These are phyloP conservation scores for Spencermartinsiella europaea DNA, from an alignment of 805 yeast species.

Conservation along the genomic window DNA sequence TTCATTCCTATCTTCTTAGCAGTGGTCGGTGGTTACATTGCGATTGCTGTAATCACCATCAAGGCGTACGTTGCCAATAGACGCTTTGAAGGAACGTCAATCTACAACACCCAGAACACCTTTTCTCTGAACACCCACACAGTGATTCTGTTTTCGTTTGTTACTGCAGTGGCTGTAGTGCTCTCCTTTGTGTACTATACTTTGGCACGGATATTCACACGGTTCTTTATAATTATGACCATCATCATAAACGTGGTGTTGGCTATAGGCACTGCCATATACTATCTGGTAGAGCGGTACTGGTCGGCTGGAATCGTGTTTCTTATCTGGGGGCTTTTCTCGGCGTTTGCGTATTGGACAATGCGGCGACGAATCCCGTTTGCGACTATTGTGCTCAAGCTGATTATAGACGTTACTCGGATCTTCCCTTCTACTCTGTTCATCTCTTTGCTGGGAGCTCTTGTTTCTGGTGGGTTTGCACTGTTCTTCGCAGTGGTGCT, in stretches of 20 bases:
- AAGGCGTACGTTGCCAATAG: constrained; percentile 56
- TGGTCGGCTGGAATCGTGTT: constrained; percentile 80
- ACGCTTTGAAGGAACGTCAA: constrained; percentile 55
- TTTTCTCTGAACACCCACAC: constrained; percentile 74
- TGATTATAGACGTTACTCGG: constrained; percentile 73
- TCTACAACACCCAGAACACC: constrained; percentile 46
- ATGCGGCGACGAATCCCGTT: constrained; percentile 68
- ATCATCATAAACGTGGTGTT: constrained; percentile 60
- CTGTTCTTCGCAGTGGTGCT: constrained; percentile 61
- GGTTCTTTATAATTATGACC: constrained; percentile 61
- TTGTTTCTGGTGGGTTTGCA: constrained; percentile 57
- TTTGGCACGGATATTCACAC: constrained; percentile 61
- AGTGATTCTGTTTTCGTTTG: constrained; percentile 61
- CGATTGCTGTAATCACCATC: constrained; percentile 63
- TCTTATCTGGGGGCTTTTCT: constrained; percentile 55
- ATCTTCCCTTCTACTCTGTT: constrained; percentile 63
- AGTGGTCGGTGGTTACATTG: constrained; percentile 60
- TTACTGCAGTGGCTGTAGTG: constrained; percentile 54
- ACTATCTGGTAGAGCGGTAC: constrained; percentile 59
- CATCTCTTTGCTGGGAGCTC: constrained; percentile 55
- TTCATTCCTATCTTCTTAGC: constrained; percentile 39
- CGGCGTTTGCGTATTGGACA: constrained; percentile 69
- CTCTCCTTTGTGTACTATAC: constrained; percentile 52
- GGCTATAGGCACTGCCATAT: constrained; percentile 73
- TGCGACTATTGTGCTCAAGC: constrained; percentile 62